Evolutionary conservation across 805 yeast genomes (phyloP), one percentile per base, ranked within the genome.

Genomic region (Maudiozyma barnettii): DNA sequence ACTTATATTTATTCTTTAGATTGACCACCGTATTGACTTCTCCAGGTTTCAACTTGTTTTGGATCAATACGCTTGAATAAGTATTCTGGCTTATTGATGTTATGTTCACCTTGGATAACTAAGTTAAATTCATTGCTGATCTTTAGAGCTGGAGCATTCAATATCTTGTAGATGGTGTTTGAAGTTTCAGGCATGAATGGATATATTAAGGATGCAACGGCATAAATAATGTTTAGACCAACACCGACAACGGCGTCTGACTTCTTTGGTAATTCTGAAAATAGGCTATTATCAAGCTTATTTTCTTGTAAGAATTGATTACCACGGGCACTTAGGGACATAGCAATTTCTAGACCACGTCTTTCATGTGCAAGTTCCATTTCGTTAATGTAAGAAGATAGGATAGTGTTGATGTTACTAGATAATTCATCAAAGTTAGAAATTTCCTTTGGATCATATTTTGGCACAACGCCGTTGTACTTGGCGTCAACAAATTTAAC

Each of bases 251-350:
- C 95, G 2, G 95, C 95, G 61, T 88, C 96, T 12, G 95, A 78
- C 58, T 78, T 80, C 30, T 76, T 85, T 41, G 96, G 95, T 41
- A 69, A 64, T 60, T 87, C 79, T 47, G 79, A 77, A 66, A 80
- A 86, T 54, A 90, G 73, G 10, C 86, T 73, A 74, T 91, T 93
- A 68, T 90, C 97, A 58, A 91, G 76, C 70, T 90, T 90, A 72
- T 89, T 89, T 44, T 91, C 98, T 71, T 91, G 99, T 65, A 91
- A 76, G 75, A 90, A 91, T 66, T 76, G 85, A 70, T 91, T 93
- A 66, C 98, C 98, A 57, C 95, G 79, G n/a, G 95, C 79, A 48
- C 95, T 84, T 47, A 93, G 71, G 31, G 84, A 75, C 96, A 93
- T 88, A 51, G 95, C 95, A 30, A 81, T 66, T 65, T 90, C 97